These are phyloP conservation scores for Alternaria burnsii DNA, from an alignment of 2,329 filamentous ascomycete species.

Conservation along the genomic window DNA sequence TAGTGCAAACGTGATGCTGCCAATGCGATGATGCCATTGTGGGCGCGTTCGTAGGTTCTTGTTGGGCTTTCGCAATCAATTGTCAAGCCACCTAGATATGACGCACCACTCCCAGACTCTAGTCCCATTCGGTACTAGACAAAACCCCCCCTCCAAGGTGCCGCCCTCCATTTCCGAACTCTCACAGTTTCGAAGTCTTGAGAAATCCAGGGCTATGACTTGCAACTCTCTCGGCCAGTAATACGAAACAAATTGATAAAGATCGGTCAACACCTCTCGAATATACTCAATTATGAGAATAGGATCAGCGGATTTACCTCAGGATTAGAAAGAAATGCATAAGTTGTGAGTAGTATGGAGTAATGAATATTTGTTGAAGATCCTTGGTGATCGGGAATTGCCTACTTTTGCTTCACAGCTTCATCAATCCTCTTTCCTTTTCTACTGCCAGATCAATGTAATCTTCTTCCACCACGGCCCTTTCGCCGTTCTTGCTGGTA, in stretches of 20 bases:
- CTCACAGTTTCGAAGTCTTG: background rate
- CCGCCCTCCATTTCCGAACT: too few species aligned
- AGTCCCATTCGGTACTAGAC: background rate
- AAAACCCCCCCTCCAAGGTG: background rate
- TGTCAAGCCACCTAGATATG: background rate
- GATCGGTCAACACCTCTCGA: background rate
- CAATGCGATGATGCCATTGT: background rate
- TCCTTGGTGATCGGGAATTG: background rate
- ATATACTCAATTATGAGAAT: too few species aligned
- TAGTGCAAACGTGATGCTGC: background rate
- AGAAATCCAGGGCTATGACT: background rate
- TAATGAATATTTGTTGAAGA: background rate
- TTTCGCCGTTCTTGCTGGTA: slow-evolving; percentile 29
- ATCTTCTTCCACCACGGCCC: slow-evolving; percentile 39
- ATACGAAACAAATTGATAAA: background rate
- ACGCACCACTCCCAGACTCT: background rate
- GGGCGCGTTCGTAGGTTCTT: background rate
- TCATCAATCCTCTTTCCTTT: background rate
- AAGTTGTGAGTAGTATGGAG: background rate
- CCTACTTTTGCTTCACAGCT: background rate
- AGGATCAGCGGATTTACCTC: background rate
- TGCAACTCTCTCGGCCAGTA: background rate
- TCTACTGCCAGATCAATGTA: slow-evolving; percentile 36
- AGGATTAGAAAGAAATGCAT: background rate
- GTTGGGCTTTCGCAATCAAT: background rate